Conservation (phyloP, 116 monocot genomes). For the Iris pallida region DNA sequence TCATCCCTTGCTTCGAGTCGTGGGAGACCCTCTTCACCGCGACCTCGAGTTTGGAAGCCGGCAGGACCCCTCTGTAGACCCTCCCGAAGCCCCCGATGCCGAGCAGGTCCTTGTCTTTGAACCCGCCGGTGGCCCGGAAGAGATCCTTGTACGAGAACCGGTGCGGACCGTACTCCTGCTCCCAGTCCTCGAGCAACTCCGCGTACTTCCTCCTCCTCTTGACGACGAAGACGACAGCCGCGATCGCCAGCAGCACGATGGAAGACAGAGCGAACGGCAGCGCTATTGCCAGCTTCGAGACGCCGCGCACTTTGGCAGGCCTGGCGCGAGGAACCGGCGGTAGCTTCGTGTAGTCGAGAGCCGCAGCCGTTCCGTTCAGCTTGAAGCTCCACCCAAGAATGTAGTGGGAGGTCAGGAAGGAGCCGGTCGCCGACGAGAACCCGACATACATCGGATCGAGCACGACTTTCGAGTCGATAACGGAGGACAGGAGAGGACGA, state of each 20-base stretch:
- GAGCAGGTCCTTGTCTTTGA: background rate
- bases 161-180: background rate
- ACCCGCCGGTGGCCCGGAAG: background rate
- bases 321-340: background rate
- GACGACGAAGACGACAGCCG: background rate
- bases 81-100: slow-evolving; percentile 8
- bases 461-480: background rate
- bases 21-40: slow-evolving; percentile 12
- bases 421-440: slow-evolving; percentile 5
- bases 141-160: slow-evolving; percentile 6
- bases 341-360: background rate
- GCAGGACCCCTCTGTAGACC: slow-evolving; percentile 1
- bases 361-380: background rate
- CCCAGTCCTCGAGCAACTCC: slow-evolving; percentile 8
- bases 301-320: no score
- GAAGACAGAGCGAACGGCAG: background rate
- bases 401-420: background rate
- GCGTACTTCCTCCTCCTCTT: background rate
- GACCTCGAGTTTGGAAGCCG: background rate
- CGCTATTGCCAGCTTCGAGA: background rate
- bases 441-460: slow-evolving; percentile 7
- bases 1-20: slow-evolving; percentile 10
- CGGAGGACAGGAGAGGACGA: background rate
- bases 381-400: slow-evolving; percentile 20
- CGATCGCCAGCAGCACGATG: background rate